phyloP scores from a whole-genome alignment of 2,329 filamentous ascomycete species.

The Trichoderma koningiopsis region DNA sequence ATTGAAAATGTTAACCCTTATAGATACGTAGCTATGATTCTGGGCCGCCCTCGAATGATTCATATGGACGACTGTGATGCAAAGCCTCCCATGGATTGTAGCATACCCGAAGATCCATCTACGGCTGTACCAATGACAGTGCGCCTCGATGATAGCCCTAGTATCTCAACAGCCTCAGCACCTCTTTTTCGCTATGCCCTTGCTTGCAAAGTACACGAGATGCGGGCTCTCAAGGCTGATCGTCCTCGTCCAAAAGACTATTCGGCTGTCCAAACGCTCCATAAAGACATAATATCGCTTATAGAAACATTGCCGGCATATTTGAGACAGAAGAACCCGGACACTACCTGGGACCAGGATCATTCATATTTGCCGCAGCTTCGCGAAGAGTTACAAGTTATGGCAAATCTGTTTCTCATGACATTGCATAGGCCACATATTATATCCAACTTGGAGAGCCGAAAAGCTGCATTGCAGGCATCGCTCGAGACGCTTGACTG shows the following conservation, averaged over 20 bases:
- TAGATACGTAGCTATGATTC: not conserved
- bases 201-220: not conserved
- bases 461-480: not conserved
- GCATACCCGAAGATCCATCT: not conserved
- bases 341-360: not conserved
- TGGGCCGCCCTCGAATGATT: not conserved
- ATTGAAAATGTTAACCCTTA: not conserved
- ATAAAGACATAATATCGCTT: not conserved
- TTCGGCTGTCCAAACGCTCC: not conserved
- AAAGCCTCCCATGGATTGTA: not conserved
- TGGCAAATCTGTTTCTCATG: not conserved
- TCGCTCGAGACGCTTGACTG: not conserved
- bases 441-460: not conserved
- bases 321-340: not conserved
- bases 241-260: not conserved
- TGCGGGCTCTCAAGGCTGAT: not conserved
- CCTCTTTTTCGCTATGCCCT: not conserved
- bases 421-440: not conserved
- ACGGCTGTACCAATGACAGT: not conserved
- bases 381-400: not conserved
- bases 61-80: not conserved
- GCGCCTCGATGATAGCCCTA: not conserved
- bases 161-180: not conserved
- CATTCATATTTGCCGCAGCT: not conserved
- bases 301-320: not conserved